Percentiles rank a stretch among this genome's conserved stretches.
phyloP scores from a whole-genome alignment of 257 asterid species.

The Perilla frutescens region DNA sequence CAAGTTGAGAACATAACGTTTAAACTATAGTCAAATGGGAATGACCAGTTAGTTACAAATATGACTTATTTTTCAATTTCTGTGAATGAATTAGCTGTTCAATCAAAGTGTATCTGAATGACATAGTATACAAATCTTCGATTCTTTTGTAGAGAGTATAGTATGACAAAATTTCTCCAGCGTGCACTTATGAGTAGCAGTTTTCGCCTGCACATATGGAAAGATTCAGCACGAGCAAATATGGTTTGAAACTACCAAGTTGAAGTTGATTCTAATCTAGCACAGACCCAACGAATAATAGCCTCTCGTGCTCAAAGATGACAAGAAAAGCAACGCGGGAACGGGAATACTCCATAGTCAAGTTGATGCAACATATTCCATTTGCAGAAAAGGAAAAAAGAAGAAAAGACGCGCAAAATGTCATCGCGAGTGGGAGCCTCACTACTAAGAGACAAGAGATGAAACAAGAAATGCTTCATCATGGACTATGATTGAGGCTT shows the following conservation, averaged over 20 bases:
- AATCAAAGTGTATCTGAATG: slow-evolving; percentile 29
- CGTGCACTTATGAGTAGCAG: slow-evolving; percentile 1
- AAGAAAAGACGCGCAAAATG: slow-evolving; percentile 27
- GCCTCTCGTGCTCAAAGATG: neutral
- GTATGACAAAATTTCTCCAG: slow-evolving; percentile 25
- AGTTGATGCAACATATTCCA: slow-evolving; percentile 43
- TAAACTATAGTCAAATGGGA: slow-evolving; percentile 1
- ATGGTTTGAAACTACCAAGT: neutral
- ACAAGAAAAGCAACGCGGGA: neutral
- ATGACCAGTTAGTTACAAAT: slow-evolving; percentile 18
- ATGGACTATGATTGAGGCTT: slow-evolving; percentile 29
- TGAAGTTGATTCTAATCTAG: neutral
- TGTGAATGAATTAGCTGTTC: slow-evolving; percentile 35
- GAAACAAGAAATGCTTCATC: slow-evolving; percentile 22
- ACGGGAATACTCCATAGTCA: neutral
- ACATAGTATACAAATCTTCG: slow-evolving; percentile 27
- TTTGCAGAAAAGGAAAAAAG: slow-evolving; percentile 21
- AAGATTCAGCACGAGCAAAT: neutral
- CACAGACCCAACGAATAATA: neutral
- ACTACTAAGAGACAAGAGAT: slow-evolving; percentile 34
- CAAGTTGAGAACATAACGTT: neutral
- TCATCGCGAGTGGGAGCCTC: slow-evolving; percentile 33
- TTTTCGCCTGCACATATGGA: slow-evolving; percentile 40
- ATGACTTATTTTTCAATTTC: slow-evolving; percentile 27
- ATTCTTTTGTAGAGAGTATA: neutral